phyloP scores from a whole-genome alignment of 352 stramenopile genomes.

The Phytophthora pseudosyringae region DNA sequence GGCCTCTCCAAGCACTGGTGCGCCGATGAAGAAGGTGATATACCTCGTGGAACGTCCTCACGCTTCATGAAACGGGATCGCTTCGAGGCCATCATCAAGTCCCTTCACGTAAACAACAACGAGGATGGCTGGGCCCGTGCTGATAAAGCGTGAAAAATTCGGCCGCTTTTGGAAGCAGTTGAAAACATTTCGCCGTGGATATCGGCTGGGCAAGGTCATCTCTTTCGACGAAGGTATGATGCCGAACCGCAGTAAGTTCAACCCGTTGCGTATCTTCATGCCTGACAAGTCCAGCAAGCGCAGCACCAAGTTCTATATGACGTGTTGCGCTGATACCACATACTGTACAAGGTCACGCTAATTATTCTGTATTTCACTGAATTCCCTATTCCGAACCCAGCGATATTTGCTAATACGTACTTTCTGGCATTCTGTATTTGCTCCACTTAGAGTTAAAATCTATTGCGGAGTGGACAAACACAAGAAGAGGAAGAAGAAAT shows the following conservation, averaged over 20 bases:
- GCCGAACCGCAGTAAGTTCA: constrained; percentile 22
- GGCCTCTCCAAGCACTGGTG: constrained; percentile 17
- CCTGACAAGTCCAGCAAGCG: constrained; percentile 28
- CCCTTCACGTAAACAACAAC: constrained; percentile 33
- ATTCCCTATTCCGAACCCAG: too few species aligned
- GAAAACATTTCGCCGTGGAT: constrained; percentile 31
- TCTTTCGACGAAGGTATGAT: constrained; percentile 37
- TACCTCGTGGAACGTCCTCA: constrained; percentile 22
- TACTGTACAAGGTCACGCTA: constrained; percentile 26
- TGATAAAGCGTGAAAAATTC: constrained; percentile 27
- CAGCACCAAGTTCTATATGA: constrained; percentile 37
- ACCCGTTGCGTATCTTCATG: constrained; percentile 27
- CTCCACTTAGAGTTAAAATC: too few species aligned
- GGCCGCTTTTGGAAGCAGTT: constrained; percentile 17
- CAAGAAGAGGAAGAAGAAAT: too few species aligned
- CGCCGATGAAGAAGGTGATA: constrained; percentile 7
- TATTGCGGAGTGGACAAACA: too few species aligned
- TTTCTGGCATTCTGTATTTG: too few species aligned
- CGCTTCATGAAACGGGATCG: constrained; percentile 24
- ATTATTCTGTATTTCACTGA: too few species aligned
- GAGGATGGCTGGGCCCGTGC: not conserved
- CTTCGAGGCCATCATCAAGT: constrained; percentile 25
- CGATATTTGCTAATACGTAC: too few species aligned
- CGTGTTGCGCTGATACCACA: constrained; percentile 4
- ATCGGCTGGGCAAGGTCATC: constrained; percentile 17